These are phyloP conservation scores for Mycena galericulata DNA, from an alignment of 768 basidiomycete genomes.

Conservation along the genomic window DNA sequence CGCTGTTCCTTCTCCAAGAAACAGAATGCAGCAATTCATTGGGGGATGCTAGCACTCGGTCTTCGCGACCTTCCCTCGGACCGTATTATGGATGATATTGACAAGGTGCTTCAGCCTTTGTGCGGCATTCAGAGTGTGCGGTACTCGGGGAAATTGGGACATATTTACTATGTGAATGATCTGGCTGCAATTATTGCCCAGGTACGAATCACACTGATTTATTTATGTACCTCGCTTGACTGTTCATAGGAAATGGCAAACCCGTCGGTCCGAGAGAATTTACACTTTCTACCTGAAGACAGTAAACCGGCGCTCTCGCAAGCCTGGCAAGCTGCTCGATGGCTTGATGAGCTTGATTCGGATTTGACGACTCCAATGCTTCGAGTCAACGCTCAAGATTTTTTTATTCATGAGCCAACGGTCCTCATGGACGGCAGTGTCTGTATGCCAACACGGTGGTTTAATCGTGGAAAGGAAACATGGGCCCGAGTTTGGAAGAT, in stretches of 20 bases:
- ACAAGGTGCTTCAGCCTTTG: constrained; percentile 32
- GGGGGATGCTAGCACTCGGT: constrained; percentile 29
- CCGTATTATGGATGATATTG: too few species aligned
- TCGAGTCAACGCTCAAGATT: constrained; percentile 23
- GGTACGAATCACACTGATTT: neutral
- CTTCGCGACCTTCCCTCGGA: too few species aligned
- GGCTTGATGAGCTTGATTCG: constrained; percentile 29
- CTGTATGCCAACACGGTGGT: constrained; percentile 37
- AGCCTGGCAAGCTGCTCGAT: constrained; percentile 33
- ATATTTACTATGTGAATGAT: constrained; percentile 37
- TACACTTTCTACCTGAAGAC: constrained; percentile 38
- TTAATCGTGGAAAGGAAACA: constrained; percentile 4
- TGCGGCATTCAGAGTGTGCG: constrained; percentile 36
- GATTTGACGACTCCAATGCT: constrained; percentile 33
- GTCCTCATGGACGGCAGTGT: constrained; percentile 4
- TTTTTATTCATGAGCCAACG: constrained; percentile 33
- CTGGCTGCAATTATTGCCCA: constrained; percentile 36
- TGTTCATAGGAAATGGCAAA: constrained; percentile 40
- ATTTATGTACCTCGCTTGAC: neutral
- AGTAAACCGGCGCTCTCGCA: constrained; percentile 9
- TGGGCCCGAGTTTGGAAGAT: constrained; percentile 16
- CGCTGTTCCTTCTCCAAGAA: constrained; percentile 28
- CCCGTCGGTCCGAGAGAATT: constrained; percentile 25
- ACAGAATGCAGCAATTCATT: constrained; percentile 27
- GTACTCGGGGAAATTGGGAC: constrained; percentile 36